Conservation (phyloP, 192 early-diverging fungal species). For the Rhizophagus prolifer region DNA sequence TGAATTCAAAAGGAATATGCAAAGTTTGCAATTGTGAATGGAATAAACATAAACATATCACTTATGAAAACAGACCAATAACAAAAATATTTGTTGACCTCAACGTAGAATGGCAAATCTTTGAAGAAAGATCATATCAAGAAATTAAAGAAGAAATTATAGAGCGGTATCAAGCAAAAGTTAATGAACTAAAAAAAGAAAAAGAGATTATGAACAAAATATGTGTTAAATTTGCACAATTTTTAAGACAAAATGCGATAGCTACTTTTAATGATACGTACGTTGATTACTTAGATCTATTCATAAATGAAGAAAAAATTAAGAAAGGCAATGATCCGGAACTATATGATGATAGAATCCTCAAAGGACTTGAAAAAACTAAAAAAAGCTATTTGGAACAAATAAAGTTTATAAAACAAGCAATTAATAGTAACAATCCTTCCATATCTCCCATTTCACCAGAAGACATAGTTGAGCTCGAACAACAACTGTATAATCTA, state of each 20-base stretch:
- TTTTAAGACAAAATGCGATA: constrained; percentile 36
- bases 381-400: constrained; percentile 27
- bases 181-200: constrained; percentile 28
- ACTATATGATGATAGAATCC: constrained; percentile 25
- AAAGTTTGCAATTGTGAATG: constrained; percentile 30
- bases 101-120: constrained; percentile 20
- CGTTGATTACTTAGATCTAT: constrained; percentile 32
- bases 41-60: constrained; percentile 36
- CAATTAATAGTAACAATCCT: constrained; percentile 18
- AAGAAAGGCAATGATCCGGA: constrained; percentile 7
- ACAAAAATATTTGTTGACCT: constrained; percentile 28
- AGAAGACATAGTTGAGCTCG: constrained; percentile 12
- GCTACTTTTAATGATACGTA: constrained; percentile 28
- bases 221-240: constrained; percentile 32
- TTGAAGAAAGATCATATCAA: constrained; percentile 23
- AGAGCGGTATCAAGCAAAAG: constrained; percentile 7
- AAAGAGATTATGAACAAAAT: constrained; percentile 28
- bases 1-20: constrained; percentile 30
- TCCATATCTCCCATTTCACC: constrained; percentile 1
- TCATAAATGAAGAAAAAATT: constrained; percentile 31
- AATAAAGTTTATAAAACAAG: constrained; percentile 30
- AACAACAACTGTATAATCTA: constrained; percentile 29
- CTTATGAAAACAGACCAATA: constrained; percentile 23
- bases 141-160: constrained; percentile 25
- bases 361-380: constrained; percentile 21